phyloP scores from a whole-genome alignment of 73 alveolate species.

The Tetrahymena malaccensis region DNA sequence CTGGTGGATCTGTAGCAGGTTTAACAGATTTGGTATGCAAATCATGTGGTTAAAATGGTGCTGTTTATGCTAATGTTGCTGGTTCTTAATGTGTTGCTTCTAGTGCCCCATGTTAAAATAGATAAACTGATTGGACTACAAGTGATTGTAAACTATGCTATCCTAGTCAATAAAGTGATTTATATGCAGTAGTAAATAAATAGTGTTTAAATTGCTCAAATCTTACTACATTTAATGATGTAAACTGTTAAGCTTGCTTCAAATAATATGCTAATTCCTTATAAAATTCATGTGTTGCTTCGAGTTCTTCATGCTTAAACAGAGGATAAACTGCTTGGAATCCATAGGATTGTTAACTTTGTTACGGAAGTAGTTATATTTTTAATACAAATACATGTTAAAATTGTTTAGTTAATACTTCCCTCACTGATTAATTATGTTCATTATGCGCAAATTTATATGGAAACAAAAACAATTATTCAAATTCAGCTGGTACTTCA shows the following conservation, averaged over 20 bases:
- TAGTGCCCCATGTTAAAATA: background rate
- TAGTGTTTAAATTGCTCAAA: no score
- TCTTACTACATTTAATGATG: no score
- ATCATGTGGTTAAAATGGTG: background rate
- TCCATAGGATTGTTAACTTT: background rate
- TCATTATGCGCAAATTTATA: no score
- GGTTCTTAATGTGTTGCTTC: background rate
- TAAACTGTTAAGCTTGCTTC: no score
- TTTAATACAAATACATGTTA: background rate
- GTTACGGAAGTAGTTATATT: background rate
- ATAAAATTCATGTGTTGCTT: background rate
- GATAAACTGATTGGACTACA: background rate
- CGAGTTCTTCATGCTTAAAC: background rate
- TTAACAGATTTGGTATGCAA: background rate
- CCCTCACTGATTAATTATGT: background rate
- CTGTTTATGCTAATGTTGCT: background rate
- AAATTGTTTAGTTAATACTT: background rate
- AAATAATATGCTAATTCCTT: background rate
- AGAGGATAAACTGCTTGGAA: background rate
- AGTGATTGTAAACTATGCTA: background rate
- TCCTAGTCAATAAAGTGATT: no score
- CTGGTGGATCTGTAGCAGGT: background rate
- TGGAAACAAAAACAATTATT: background rate
- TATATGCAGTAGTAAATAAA: background rate
- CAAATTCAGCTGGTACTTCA: background rate